Percentiles rank a stretch among this genome's conserved stretches.
phyloP scores from a whole-genome alignment of 2,329 filamentous ascomycete species.

The Remersonia thermophila region DNA sequence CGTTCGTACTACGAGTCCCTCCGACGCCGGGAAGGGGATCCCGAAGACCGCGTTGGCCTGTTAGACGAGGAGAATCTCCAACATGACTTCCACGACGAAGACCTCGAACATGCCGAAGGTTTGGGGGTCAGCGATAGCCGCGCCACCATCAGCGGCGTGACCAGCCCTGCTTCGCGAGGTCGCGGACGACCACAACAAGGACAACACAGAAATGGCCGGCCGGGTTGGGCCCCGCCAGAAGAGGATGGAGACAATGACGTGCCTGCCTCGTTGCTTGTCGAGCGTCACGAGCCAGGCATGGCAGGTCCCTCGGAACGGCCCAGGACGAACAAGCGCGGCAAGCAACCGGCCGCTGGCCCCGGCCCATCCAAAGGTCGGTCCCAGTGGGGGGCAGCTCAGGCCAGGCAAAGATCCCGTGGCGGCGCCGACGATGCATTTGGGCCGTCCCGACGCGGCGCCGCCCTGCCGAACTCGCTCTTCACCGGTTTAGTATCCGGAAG shows the following conservation, averaged over 20 bases:
- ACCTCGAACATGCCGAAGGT: conserved; percentile 31
- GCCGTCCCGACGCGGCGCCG: conserved; percentile 14
- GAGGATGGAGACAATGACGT: conserved; percentile 48
- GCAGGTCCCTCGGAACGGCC: background rate
- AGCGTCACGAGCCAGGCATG: conserved; percentile 28
- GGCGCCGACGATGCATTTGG: conserved; percentile 27
- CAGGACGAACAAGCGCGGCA: conserved; percentile 11
- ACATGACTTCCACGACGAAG: conserved; percentile 38
- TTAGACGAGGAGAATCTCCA: conserved; percentile 43
- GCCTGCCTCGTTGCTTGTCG: conserved; percentile 50
- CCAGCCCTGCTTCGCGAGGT: conserved; percentile 11
- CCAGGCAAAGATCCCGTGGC: conserved; percentile 34
- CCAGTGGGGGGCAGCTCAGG: conserved; percentile 43
- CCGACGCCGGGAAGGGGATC: conserved; percentile 29
- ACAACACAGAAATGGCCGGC: conserved; percentile 14
- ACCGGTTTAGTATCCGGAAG: conserved; percentile 21
- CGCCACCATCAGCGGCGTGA: conserved; percentile 29
- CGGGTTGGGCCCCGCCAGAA: conserved; percentile 23
- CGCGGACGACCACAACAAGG: conserved; percentile 7
- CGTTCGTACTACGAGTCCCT: conserved; percentile 40
- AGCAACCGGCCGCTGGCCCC: conserved; percentile 23
- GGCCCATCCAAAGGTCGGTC: conserved; percentile 33
- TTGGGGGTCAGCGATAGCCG: conserved; percentile 35
- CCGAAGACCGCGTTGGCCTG: conserved; percentile 30
- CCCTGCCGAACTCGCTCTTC: conserved; percentile 21